Percentiles rank a stretch among this genome's conserved stretches.
phyloP scores from a whole-genome alignment of 805 yeast genomes.

The Candida peoriensis region DNA sequence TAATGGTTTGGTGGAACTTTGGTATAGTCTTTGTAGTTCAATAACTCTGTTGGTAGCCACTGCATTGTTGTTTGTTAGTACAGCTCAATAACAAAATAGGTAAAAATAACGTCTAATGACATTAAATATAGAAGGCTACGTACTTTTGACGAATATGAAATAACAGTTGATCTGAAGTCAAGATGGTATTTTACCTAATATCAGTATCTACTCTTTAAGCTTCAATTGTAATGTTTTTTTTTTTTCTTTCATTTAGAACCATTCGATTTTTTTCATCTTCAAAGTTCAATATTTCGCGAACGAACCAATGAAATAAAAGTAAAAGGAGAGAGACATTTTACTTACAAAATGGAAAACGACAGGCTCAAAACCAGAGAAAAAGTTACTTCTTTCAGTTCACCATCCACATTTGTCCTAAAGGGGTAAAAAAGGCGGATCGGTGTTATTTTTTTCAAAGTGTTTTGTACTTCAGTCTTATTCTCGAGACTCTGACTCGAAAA shows the following conservation, averaged over 20 bases:
- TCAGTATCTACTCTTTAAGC: no score
- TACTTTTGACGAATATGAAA: no score
- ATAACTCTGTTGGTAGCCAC: slow-evolving; percentile 42
- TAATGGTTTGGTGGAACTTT: slow-evolving; percentile 50
- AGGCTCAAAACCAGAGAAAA: no score
- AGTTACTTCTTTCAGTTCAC: no score
- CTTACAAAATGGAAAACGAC: no score
- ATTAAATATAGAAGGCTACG: no score
- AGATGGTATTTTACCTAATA: no score
- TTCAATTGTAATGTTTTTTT: neutral
- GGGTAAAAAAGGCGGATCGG: neutral
- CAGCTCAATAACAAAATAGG: no score
- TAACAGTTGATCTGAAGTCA: no score
- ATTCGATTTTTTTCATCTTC: slow-evolving; percentile 4
- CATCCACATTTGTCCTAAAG: slow-evolving; percentile 1
- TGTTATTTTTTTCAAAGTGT: no score
- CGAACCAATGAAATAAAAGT: slow-evolving; percentile 8
- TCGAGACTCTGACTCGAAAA: neutral
- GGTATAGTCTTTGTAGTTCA: slow-evolving; percentile 56
- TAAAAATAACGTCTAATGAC: no score
- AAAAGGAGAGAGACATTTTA: no score
- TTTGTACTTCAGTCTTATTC: neutral
- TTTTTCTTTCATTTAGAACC: slow-evolving; percentile 2
- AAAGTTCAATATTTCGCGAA: slow-evolving; percentile 4
- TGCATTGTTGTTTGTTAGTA: slow-evolving; percentile 15